phyloP scores from a whole-genome alignment of 306 rosid genomes.

The Comarum palustre region DNA sequence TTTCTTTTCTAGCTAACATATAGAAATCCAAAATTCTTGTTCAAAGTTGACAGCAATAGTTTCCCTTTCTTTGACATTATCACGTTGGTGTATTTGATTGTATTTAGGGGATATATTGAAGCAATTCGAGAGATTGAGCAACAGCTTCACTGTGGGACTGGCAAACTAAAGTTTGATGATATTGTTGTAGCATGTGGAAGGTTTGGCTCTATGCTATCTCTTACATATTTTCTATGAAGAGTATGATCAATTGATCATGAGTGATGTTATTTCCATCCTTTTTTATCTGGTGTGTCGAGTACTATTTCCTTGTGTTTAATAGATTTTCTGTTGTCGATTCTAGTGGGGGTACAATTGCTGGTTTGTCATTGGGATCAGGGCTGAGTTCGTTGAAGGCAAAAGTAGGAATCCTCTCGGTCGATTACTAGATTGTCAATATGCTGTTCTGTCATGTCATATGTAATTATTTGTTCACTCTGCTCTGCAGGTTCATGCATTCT shows the following conservation, averaged over 20 bases:
- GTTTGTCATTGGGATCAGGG: conserved; percentile 75
- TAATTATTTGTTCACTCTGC: conserved; percentile 23
- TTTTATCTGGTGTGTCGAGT: background rate
- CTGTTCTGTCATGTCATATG: conserved; percentile 10
- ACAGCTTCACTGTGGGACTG: conserved; percentile 56
- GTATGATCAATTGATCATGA: background rate
- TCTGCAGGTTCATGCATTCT: conserved; percentile 71
- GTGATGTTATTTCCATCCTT: background rate
- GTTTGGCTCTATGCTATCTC: conserved; percentile 42
- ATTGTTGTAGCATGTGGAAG: conserved; percentile 96
- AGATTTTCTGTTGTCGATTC: conserved; percentile 20
- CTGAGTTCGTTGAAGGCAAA: conserved; percentile 81
- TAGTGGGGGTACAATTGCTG: conserved; percentile 93
- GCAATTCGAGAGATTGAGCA: conserved; percentile 75
- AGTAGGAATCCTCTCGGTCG: conserved; percentile 43
- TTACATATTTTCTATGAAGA: background rate
- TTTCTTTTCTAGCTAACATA: background rate
- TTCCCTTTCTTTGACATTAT: conserved; percentile 11
- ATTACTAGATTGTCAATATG: conserved; percentile 13
- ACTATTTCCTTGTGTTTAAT: background rate
- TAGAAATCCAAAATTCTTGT: background rate
- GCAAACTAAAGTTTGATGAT: conserved; percentile 66
- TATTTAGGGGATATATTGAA: conserved; percentile 86
- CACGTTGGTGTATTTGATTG: conserved; percentile 10
- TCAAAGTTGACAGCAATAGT: background rate